These are phyloP conservation scores for Magnaporthiopsis rhizophila DNA, from an alignment of 2,329 filamentous ascomycete species.

Conservation along the genomic window DNA sequence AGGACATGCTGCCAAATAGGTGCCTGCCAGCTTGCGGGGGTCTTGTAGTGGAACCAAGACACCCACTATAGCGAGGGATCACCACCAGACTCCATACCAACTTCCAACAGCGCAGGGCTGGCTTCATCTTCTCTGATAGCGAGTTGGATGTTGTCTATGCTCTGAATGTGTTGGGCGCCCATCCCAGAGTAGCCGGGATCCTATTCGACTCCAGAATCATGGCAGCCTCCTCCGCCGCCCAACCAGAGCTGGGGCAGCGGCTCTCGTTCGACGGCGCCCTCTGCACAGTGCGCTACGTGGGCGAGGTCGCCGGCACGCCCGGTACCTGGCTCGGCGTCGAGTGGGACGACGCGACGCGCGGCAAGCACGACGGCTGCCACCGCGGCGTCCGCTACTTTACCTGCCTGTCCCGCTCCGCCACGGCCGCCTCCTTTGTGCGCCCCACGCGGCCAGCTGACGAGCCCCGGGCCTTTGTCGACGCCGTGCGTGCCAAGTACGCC, in stretches of 20 bases:
- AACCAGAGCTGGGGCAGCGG: constrained; percentile 57
- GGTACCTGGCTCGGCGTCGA: constrained; percentile 89
- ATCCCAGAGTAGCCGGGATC: too few species aligned
- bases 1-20: neutral
- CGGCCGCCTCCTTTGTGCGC: constrained; percentile 79
- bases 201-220: neutral
- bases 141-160: too few species aligned
- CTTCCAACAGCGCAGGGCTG: too few species aligned
- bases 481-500: constrained; percentile 77
- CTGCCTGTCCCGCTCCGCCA: constrained; percentile 53
- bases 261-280: constrained; percentile 69
- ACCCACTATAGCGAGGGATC: neutral
- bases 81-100: neutral
- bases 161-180: too few species aligned
- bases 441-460: constrained; percentile 63
- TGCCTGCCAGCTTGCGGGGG: neutral
- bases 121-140: too few species aligned
- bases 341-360: constrained; percentile 82
- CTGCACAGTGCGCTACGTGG: constrained; percentile 81
- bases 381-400: constrained; percentile 73
- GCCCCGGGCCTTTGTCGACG: constrained; percentile 67
- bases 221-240: constrained; percentile 19
- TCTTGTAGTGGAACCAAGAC: neutral
- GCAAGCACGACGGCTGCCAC: constrained; percentile 85
- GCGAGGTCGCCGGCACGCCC: constrained; percentile 64